Base-by-base conservation (phyloP, 148 eudicot species). In the Rheum nobile region DNA sequence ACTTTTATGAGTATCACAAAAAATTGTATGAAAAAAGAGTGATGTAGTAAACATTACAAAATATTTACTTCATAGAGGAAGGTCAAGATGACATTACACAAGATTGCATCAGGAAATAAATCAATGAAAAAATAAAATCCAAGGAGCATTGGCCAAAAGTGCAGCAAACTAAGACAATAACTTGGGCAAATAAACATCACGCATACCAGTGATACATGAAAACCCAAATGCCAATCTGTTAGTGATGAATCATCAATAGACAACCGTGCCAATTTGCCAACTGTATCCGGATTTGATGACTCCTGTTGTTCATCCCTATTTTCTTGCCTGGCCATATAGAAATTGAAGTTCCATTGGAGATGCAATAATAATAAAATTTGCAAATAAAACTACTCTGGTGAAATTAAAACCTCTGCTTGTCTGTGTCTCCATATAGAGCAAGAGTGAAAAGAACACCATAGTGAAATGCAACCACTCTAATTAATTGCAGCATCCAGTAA, bases 221-320 rank as follows among this genome's bases (percentile, higher is more conserved):
- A 95, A 22, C 99, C 99, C 71, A 86, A 75, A 80, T 90, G 96
- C 99, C 99, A 95, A 82, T 90, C 96, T 71, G 85, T 84, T 67
- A 88, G 81, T 42, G 96, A 92, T 38, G 81, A 81, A 82, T 95
- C 93, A 57, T 83, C 83, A 50, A 80, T 77, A 71, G 93, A 84
- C 86, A 95, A 78, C 69, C 85, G 80, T 22, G 87, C 80, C 79
- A 87, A 71, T 78, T 90, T 91, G 52, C 82, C 89, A 74, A 84
- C 76, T 54, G 73, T 73, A 67, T 85, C 88, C 47, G 86, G 22
- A 75, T 83, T 77, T 35, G 86, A 77, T 68, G 88, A 75, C 19
- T 90, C 93, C 75, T 80, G 83, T 35, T 84, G 92, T 31, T 78
- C 54, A 76, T 87, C 86, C 80, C 84, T 79, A 43, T 82, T 87